Conservation (phyloP, 306 rosid species). For the Coriaria nepalensis region DNA sequence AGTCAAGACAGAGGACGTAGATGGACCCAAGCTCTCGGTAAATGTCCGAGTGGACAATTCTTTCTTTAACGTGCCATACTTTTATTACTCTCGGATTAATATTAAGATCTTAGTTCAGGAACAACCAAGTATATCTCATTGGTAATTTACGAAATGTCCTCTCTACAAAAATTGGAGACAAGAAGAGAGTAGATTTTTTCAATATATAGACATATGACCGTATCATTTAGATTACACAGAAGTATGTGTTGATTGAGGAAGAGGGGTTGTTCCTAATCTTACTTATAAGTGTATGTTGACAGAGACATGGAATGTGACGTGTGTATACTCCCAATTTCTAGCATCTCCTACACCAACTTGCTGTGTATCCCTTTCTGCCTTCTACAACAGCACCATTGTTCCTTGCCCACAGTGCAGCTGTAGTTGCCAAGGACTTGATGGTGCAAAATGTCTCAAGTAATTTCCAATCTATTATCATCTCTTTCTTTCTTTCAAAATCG, state of each 20-base stretch:
- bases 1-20: constrained; percentile 32
- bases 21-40: constrained; percentile 55
- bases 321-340: constrained; percentile 52
- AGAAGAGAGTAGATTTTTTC: no score
- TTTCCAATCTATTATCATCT: not conserved
- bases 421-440: constrained; percentile 43
- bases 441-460: constrained; percentile 48
- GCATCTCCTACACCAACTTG: constrained; percentile 56
- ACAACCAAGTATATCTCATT: no score
- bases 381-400: constrained; percentile 46
- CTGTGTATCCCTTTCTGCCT: constrained; percentile 69
- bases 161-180: no score
- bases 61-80: not conserved
- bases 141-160: no score
- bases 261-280: not conserved
- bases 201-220: no score
- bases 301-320: constrained; percentile 75
- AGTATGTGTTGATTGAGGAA: no score
- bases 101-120: no score
- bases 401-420: constrained; percentile 76
- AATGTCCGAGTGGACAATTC: constrained; percentile 3
- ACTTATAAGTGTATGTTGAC: constrained; percentile 11
- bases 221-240: no score
- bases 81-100: not conserved
- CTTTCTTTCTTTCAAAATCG: not conserved